Percentiles rank a stretch among this genome's conserved stretches.
These are phyloP conservation scores for Solanum pinnatisectum DNA, from an alignment of 257 asterid genomes.

Conservation along the genomic window DNA sequence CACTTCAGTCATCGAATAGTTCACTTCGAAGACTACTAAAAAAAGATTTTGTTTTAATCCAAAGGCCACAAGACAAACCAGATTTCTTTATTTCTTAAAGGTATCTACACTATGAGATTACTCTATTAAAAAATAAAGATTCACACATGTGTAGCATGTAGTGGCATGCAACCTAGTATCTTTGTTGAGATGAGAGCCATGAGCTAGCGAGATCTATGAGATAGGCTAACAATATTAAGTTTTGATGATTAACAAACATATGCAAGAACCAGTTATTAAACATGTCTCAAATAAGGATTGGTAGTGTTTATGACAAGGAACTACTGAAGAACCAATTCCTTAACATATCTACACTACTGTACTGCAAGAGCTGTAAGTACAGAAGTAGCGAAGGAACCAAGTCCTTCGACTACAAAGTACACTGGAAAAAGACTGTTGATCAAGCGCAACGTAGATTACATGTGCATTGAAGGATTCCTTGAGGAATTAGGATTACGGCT, in stretches of 20 bases:
- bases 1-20: neutral
- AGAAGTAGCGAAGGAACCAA: neutral
- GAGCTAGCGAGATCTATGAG: neutral
- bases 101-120: neutral
- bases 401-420: neutral
- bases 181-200: neutral
- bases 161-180: neutral
- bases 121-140: neutral
- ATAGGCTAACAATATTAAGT: neutral
- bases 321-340: neutral
- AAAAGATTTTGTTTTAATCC: neutral
- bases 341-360: neutral
- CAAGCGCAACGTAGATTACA: neutral
- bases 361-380: neutral
- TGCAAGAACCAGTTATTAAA: neutral
- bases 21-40: neutral
- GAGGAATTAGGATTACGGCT: neutral
- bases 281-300: neutral
- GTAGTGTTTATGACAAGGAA: neutral
- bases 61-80: neutral
- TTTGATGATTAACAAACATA: neutral
- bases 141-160: neutral
- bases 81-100: neutral
- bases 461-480: neutral
- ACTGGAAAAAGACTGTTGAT: neutral